Base-by-base conservation (phyloP, 148 eudicot genomes). In the Heliamphora exappendiculata region DNA sequence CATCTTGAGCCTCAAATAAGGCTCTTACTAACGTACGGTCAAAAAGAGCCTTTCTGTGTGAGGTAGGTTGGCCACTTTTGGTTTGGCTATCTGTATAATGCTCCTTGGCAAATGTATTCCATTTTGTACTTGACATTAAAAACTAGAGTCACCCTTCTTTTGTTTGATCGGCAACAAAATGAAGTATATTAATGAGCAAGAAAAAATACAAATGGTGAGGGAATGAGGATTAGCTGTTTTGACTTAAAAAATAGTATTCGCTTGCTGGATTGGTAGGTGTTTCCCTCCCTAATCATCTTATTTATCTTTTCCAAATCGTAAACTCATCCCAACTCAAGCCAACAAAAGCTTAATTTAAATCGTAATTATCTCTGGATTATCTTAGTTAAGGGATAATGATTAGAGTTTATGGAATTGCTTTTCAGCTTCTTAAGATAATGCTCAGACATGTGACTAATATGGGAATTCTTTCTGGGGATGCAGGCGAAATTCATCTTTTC, bases 401-500 rank as follows among this genome's bases (percentile, higher is more conserved):
- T 17, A 10, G 5, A 33, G 62, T 14, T 29, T 57, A 51, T 55
- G 70, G 70, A 60, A 24, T 64, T 74, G 67, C 17, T 16, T 64
- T 64, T 65, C 5, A 66, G 74, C 60, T 37, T 55, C 45, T 44
- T 54, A 57, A 22, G 26, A 1, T 37, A 49, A 9, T n/a, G 47
- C 19, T 59, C 31, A 16, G 65, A n/a, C 20, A 8, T 41, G 5
- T 6, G 42, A 34, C 67, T 67, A n/a, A 67, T 41, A 19, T 44
- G 64, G 64, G 20, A 28, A n/a, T 4, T 60, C 26, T 17, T 36
- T 33, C 12, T 31, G 70, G 59, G 67, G 60, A 26, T 69, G 85
- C 88, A 91, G 98, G 90, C 69, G 98, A 92, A 70, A 80, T 87
- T 82, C 88, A 85, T 71, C 88, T 94, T 20, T 94, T 82, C 80